A percentile compares a stretch with the other conserved stretches of the same genome.
Conservation (phyloP, 495 filamentous ascomycete genomes). For the Penicillium coprophilum region DNA sequence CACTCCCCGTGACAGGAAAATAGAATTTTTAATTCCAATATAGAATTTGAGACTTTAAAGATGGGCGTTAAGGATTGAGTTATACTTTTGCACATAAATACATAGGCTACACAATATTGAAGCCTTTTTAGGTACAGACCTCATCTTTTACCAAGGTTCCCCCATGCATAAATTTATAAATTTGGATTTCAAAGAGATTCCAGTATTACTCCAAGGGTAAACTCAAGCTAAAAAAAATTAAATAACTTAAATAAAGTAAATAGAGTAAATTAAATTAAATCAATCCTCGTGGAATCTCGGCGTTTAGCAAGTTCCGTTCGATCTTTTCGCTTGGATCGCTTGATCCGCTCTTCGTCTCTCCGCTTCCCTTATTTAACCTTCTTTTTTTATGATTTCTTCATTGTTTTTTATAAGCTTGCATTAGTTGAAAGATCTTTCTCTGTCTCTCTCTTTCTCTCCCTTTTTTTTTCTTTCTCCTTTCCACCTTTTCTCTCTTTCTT, state of each 20-base stretch:
- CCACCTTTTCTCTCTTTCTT: conserved; percentile 15
- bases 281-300: conserved; percentile 27
- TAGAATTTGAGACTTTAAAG: not conserved
- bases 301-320: conserved; percentile 33
- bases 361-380: conserved; percentile 37
- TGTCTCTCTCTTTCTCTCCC: too few species aligned
- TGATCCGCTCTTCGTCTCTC: conserved; percentile 19
- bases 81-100: not conserved
- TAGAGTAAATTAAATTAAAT: conserved; percentile 3
- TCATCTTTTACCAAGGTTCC: conserved; percentile 24
- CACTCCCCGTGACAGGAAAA: not conserved
- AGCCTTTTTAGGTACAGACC: conserved; percentile 5
- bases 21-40: not conserved
- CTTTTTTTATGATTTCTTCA: conserved; percentile 28
- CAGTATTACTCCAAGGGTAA: not conserved
- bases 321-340: conserved; percentile 24
- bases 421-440: conserved; percentile 7
- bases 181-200: conserved; percentile 21
- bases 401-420: conserved; percentile 17
- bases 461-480: conserved; percentile 6
- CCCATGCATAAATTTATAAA: conserved; percentile 29
- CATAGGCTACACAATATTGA: conserved; percentile 5
- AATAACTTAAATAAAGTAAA: not conserved
- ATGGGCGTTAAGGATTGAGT: not conserved
- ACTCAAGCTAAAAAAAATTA: conserved; percentile 4